Conservation (phyloP, 2,329 filamentous ascomycete genomes). For the Xylariaceae sp. region DNA sequence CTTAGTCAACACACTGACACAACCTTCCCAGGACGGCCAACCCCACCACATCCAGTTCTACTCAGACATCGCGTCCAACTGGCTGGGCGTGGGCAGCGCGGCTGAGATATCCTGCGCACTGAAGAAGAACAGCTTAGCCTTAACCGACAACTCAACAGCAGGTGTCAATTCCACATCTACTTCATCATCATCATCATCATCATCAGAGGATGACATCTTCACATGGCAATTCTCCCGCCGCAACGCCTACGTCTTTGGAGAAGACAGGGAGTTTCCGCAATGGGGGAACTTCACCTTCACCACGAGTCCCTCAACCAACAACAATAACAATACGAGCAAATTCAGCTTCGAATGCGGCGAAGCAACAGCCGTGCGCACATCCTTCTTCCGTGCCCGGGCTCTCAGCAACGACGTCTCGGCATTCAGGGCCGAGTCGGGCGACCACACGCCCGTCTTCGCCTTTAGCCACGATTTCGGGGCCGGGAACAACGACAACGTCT, state of each 20-base stretch:
- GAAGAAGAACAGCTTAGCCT: conserved; percentile 37
- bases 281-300: conserved; percentile 66
- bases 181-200: no score
- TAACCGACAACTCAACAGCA: conserved; percentile 29
- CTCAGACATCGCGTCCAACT: conserved; percentile 65
- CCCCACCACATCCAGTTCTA: conserved; percentile 58
- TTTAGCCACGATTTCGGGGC: conserved; percentile 51
- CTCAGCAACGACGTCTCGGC: conserved; percentile 51
- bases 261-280: conserved; percentile 53
- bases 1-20: not conserved
- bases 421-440: conserved; percentile 56
- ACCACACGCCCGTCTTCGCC: conserved; percentile 67
- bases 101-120: conserved; percentile 64
- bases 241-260: conserved; percentile 68
- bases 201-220: conserved; percentile 65
- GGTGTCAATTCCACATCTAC: conserved; percentile 51
- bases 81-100: conserved; percentile 68
- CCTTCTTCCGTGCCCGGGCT: conserved; percentile 55
- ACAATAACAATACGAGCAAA: conserved; percentile 12
- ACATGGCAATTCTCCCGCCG: conserved; percentile 56
- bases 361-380: conserved; percentile 43
- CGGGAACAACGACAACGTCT: conserved; percentile 35
- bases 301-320: conserved; percentile 38
- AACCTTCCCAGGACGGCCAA: conserved; percentile 14
- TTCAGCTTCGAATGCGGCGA: conserved; percentile 23